Base-by-base conservation (phyloP, 768 basidiomycete genomes). In the Leccinum sublutescens region DNA sequence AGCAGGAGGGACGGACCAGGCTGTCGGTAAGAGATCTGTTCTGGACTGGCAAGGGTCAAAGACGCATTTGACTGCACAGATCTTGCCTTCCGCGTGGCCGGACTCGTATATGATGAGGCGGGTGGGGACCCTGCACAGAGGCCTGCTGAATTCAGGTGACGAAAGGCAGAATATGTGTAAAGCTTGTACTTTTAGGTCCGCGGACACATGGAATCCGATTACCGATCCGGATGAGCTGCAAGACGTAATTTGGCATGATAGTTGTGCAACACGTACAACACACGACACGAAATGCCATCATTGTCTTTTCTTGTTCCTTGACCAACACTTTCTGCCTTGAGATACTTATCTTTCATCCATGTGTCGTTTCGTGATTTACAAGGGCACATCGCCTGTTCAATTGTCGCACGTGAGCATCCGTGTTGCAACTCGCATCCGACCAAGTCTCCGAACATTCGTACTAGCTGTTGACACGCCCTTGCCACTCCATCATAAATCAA, bases 401-500 rank as follows among this genome's bases (percentile, higher is more conserved):
- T 80, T 98, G 55, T 92, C 88, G 25, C 93, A 94, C 80, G 89
- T 89, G 62, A 66, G 81, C 73, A 43, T 38, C 40, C 43, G 17
- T 21, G 15, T 12, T 31, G 4, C 38, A 34, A 36, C 2, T 31
- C 36, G 8, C 5, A 14, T 52, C 19, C 9, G 33, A 2, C 51
- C 21, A 8, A 8, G 29, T 55, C 25, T 50, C 52, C 50, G 50
- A 71, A 40, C 19, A 50, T 55, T 23, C 54, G 33, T 64, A 31
- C 29, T 31, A 93, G 84, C 84, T 98, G n/a, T 81, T 98, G 65
- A 98, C 95, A 48, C 82, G 91, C 51, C 96, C 96, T 53, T 88
- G 88, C 60, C 96, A 98, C 76, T 93, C 91, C 3, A 97, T 98
- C 76, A 97, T 95, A 72, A 96, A 96, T 72, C 94, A 97, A 76